phyloP scores from a whole-genome alignment of 768 basidiomycete genomes.

The Serendipita sp. region DNA sequence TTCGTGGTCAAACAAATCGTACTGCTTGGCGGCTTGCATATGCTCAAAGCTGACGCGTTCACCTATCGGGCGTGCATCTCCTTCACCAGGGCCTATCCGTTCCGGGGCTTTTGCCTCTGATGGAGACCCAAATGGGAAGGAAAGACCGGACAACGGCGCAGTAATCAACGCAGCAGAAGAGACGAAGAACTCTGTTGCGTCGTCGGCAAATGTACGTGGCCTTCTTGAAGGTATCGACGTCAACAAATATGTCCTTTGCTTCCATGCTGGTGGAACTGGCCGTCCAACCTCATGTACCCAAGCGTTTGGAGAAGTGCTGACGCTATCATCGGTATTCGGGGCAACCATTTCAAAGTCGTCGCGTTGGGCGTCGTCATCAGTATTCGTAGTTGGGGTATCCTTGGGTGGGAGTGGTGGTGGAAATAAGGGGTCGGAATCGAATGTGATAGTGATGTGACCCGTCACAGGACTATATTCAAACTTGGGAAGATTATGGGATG shows the following conservation, averaged over 20 bases:
- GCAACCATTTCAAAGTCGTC: not conserved
- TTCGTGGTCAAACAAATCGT: constrained; percentile 64
- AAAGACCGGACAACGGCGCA: constrained; percentile 39
- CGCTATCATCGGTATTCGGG: not conserved
- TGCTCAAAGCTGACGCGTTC: not conserved
- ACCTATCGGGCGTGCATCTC: not conserved
- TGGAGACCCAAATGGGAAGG: constrained; percentile 8
- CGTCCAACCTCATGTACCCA: constrained; percentile 6
- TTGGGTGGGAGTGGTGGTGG: constrained; percentile 22
- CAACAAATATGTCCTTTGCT: constrained; percentile 41
- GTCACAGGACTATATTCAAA: constrained; percentile 43
- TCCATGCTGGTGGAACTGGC: constrained; percentile 33
- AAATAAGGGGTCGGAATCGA: constrained; percentile 47
- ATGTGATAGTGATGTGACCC: constrained; percentile 43
- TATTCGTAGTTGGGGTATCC: not conserved
- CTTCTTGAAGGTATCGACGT: constrained; percentile 50
- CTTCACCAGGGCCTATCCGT: not conserved
- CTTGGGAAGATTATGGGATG: constrained; percentile 55
- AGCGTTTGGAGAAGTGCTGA: not conserved
- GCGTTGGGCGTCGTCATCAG: not conserved
- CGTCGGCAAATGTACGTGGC: constrained; percentile 52
- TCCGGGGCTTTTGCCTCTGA: not conserved
- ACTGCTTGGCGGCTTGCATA: constrained; percentile 17
- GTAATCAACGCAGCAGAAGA: constrained; percentile 35
- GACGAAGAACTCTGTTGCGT: constrained; percentile 46